Evolutionary conservation across 352 stramenopile genomes (phyloP), one percentile per base, ranked within the genome.

Genomic region (Pythium sp.): DNA sequence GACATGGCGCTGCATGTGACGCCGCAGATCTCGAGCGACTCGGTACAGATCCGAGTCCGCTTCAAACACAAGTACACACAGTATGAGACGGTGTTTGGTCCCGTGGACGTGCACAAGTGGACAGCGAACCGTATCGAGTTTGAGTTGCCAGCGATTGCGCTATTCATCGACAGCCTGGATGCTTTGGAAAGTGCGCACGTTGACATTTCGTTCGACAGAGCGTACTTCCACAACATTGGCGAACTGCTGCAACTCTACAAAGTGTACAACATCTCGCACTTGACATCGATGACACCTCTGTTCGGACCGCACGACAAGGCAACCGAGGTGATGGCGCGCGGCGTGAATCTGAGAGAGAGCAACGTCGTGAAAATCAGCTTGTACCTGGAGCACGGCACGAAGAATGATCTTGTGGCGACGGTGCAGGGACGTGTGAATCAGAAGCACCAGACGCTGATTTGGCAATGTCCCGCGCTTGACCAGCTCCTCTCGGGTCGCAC

Each of bases 251-350:
- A 77, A 9, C 76, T 82, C 24, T 91, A 87, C 36, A 67, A 60
- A 3, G 74, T 89, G 4, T 91, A 91, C 68, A 89, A 82, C 38
- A 80, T 92, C 22, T 82, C 84, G 2, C 69, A 81, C 12, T 43
- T 92, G 6, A 78, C 72, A n/a, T 84, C 64, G 0, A 77, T 80
- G 9, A 67, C 32, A 3, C 84, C 84, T 7, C 57, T 91, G 2
- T 90, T 80, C 51, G 84, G 82, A 0, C 55, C 75, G 0, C 74
- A 72, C 3, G 72, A 89, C 34, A 75, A 77, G n/a, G 67, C 87
- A 24, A 91, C 84, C 5, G 72, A 69, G 18, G 47, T 91, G 11
- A 58, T 86, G 1, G 81, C 81, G 0, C 71, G 74, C 20, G 83
- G 77, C 3, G 70, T 78, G 1, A 73, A 82, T 58, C 65, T 92